A percentile compares a stretch with the other conserved stretches of the same genome.
Conservation (phyloP, 2,329 filamentous ascomycete genomes). For the Colletotrichum sp. region DNA sequence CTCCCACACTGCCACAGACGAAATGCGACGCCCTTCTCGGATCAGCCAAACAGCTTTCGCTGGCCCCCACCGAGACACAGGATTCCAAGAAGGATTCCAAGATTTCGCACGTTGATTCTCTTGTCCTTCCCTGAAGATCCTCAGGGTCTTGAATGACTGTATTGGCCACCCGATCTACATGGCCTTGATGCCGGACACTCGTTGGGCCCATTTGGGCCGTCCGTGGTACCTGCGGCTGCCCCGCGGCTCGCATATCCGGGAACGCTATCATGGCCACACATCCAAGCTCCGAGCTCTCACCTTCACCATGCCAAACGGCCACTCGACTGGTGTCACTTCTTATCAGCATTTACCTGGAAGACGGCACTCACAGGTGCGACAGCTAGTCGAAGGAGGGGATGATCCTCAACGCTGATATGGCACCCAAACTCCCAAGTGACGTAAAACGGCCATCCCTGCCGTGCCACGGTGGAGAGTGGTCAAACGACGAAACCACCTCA, state of each 20-base stretch:
- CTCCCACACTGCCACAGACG: slow-evolving; percentile 2
- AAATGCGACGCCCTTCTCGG: background rate
- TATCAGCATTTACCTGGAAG: background rate
- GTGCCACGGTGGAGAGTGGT: background rate
- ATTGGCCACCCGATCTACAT: background rate
- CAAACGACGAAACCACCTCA: background rate
- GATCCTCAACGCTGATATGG: background rate
- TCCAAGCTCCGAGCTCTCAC: background rate
- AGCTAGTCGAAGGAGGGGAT: background rate
- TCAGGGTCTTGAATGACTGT: background rate
- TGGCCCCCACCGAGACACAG: slow-evolving; percentile 1
- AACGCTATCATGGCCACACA: background rate
- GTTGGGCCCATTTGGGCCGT: background rate
- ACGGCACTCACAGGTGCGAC: background rate
- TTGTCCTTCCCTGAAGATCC: slow-evolving; percentile 14
- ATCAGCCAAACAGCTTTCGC: background rate
- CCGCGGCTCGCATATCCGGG: background rate
- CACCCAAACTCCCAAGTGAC: background rate
- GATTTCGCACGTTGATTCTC: slow-evolving; percentile 1
- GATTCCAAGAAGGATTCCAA: slow-evolving; percentile 4
- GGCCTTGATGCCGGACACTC: background rate
- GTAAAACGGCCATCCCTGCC: slow-evolving; percentile 14
- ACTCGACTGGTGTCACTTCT: background rate
- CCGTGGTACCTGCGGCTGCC: slow-evolving; percentile 15
- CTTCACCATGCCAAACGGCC: background rate